phyloP scores from a whole-genome alignment of 805 yeast species.

The Yarrowia osloensis region DNA sequence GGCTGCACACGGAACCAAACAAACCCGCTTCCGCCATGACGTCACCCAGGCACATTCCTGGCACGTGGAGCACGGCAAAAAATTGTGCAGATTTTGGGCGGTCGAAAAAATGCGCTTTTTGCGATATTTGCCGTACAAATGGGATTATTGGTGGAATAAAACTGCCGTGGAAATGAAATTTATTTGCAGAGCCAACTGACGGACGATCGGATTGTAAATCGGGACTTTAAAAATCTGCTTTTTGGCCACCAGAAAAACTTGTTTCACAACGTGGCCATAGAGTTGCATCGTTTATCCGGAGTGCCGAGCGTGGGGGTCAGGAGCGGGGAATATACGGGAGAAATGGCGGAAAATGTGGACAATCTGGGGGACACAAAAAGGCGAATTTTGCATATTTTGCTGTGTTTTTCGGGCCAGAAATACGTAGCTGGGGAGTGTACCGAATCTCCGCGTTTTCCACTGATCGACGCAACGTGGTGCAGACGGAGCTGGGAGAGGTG shows the following conservation, averaged over 20 bases:
- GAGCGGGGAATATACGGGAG: too few species aligned
- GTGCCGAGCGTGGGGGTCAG: background rate
- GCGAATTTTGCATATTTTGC: background rate
- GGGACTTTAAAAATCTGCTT: too few species aligned
- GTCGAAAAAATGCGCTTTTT: too few species aligned
- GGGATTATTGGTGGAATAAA: too few species aligned
- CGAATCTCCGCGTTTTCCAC: background rate
- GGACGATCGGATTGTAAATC: background rate
- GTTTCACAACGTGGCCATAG: conserved; percentile 18
- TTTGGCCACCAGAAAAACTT: background rate
- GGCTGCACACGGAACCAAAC: background rate
- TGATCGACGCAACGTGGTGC: too few species aligned
- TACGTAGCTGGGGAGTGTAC: background rate
- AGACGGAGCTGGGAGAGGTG: too few species aligned
- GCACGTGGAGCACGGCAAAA: background rate
- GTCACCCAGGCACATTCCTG: background rate
- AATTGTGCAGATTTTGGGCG: background rate
- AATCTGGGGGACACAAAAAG: background rate
- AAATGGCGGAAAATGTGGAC: background rate
- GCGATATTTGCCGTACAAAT: too few species aligned
- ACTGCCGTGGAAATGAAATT: too few species aligned
- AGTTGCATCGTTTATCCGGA: conserved; percentile 1
- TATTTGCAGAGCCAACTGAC: too few species aligned
- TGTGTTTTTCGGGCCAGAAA: background rate
- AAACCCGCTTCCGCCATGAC: background rate